Percentiles rank a stretch among this genome's conserved stretches.
Conservation (phyloP, 2,329 filamentous ascomycete genomes). For the Cladosporium sp. region DNA sequence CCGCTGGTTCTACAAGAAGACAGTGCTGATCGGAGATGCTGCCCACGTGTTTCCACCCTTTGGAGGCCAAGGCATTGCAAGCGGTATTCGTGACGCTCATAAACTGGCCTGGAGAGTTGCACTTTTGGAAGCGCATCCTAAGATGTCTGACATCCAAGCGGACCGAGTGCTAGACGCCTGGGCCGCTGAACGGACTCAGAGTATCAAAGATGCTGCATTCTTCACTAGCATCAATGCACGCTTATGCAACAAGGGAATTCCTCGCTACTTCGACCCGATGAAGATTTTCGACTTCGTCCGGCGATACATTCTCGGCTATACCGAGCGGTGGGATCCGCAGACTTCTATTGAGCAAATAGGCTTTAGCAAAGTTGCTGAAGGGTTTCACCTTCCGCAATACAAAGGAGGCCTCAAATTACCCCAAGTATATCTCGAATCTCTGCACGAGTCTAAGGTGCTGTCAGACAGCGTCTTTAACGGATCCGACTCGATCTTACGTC, state of each 20-base stretch:
- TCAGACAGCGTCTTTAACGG: neutral
- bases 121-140: neutral
- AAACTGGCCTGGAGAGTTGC: constrained; percentile 43
- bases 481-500: neutral
- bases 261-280: neutral
- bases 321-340: neutral
- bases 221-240: neutral
- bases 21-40: constrained; percentile 52
- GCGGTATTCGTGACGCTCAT: constrained; percentile 45
- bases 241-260: neutral
- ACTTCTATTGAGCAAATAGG: neutral
- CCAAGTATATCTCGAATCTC: neutral
- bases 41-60: constrained; percentile 58
- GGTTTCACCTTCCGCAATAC: neutral
- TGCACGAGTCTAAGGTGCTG: neutral
- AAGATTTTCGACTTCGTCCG: neutral
- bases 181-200: neutral
- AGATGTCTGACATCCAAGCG: neutral
- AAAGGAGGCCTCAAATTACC: neutral
- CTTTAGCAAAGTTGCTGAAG: neutral
- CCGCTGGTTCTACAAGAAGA: constrained; percentile 47
- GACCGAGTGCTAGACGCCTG: neutral
- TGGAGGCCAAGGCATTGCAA: constrained; percentile 47
- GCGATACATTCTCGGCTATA: neutral
- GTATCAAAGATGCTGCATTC: neutral